A percentile compares a stretch with the other conserved stretches of the same genome.
Evolutionary conservation across 2,329 filamentous ascomycete species (phyloP).

Genomic region (Cladosporium sp.): DNA sequence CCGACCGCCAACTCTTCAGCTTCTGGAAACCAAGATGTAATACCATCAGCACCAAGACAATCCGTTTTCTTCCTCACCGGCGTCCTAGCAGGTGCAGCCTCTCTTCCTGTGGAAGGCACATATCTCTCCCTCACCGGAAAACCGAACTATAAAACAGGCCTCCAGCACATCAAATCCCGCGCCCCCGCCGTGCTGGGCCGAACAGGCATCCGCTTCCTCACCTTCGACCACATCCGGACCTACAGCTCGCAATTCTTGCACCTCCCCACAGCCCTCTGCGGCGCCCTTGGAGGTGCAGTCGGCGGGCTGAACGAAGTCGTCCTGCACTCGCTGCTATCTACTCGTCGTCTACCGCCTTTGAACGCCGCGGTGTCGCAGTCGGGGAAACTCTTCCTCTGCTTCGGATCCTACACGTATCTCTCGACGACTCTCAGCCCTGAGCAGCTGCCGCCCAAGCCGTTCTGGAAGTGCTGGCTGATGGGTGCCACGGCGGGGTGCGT

Average conservation of each 20-base stretch:
- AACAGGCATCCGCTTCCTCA: slow-evolving; percentile 16
- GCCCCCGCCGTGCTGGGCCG: slow-evolving; percentile 7
- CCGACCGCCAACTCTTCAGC: background rate
- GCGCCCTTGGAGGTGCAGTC: slow-evolving; percentile 17
- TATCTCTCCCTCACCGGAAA: background rate
- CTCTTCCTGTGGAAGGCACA: slow-evolving; percentile 14
- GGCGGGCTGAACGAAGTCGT: slow-evolving; percentile 17
- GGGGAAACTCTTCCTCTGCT: slow-evolving; percentile 16
- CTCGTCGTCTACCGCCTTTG: slow-evolving; percentile 5
- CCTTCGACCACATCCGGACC: slow-evolving; percentile 14
- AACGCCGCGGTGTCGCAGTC: slow-evolving; percentile 8
- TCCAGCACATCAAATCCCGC: background rate
- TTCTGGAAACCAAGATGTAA: too few species aligned
- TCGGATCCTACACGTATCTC: slow-evolving; percentile 17
- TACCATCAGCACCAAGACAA: slow-evolving; percentile 14
- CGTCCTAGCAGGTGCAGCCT: slow-evolving; percentile 15
- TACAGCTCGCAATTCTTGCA: slow-evolving; percentile 2
- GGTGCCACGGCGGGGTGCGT: slow-evolving; percentile 15
- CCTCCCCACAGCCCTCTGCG: slow-evolving; percentile 11
- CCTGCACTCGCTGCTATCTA: slow-evolving; percentile 12
- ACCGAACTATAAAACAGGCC: background rate
- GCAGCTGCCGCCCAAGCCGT: slow-evolving; percentile 11
- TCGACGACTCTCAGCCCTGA: slow-evolving; percentile 13
- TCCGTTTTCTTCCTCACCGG: slow-evolving; percentile 15
- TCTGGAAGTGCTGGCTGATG: slow-evolving; percentile 17